Evolutionary conservation across 495 filamentous ascomycete genomes (phyloP).

Genomic region (Aspergillus campestris): DNA sequence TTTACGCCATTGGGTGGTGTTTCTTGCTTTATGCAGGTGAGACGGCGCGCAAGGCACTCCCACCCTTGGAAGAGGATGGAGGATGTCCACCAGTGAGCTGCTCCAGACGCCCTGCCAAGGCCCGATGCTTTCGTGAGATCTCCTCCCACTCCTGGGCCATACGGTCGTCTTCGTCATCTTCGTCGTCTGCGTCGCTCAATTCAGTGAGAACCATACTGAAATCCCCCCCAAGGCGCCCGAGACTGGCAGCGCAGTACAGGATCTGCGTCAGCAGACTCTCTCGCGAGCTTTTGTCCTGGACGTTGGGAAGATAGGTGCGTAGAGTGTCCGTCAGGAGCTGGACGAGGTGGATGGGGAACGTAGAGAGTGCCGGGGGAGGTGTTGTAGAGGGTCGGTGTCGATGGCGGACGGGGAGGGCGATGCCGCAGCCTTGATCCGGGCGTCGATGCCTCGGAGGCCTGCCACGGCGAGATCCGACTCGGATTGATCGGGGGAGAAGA

Average conservation of each 20-base stretch:
- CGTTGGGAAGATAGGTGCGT: conserved; percentile 69
- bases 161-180: conserved; percentile 35
- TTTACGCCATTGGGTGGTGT: background rate
- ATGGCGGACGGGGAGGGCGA: conserved; percentile 11
- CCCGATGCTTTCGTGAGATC: conserved; percentile 80
- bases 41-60: conserved; percentile 6
- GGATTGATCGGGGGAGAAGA: conserved; percentile 57
- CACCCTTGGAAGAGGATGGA: conserved; percentile 8
- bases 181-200: conserved; percentile 50
- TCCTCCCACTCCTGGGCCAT: conserved; percentile 71
- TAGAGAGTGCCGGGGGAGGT: conserved; percentile 66
- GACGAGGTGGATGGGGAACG: conserved; percentile 81
- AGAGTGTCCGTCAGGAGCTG: conserved; percentile 73
- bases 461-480: conserved; percentile 25
- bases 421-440: conserved; percentile 19
- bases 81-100: conserved; percentile 49
- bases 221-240: conserved; percentile 86
- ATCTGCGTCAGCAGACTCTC: conserved; percentile 93
- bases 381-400: conserved; percentile 51
- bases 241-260: conserved; percentile 87
- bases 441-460: conserved; percentile 26
- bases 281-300: conserved; percentile 65
- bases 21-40: conserved; percentile 4
- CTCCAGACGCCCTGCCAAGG: conserved; percentile 79
- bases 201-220: conserved; percentile 81